Base-by-base conservation (phyloP, 192 early-diverging fungal species). In the Phlyctochytrium arcticum region DNA sequence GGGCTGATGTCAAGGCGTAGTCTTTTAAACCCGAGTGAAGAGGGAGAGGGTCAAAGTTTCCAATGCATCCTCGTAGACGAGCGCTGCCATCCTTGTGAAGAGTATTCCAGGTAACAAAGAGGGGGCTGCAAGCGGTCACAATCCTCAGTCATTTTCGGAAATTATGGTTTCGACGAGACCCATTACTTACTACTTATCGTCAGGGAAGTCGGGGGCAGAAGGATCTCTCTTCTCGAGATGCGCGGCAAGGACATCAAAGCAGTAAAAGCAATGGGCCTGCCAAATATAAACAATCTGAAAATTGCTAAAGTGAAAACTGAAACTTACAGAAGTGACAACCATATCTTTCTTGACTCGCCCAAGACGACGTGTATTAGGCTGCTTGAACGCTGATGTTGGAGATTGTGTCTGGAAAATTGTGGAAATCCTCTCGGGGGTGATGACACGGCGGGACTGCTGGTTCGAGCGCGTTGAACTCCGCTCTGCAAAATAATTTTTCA, bases 11-110 rank as follows among this genome's bases (percentile, higher is more conserved):
- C 44, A 93, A 56, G 3, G 92, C 92, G 61, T 94, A 95, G 35
- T 92, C 80, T 29, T 81, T 75, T 26, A 98, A 68, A 2, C 93
- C 92, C 48, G 66, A 55, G 47, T 81, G 77, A 10, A 98, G 77
- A 24, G 78, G 67, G 77, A 87, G 67, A 6, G 93, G 64, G 3
- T 76, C 65, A 70, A 98, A 98, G 61, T 87, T 96, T 27, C 96
- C 96, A 36, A 98, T 96, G 71, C 94, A 98, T 12, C 95, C 95
- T 30, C 94, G 84, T 36, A 98, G 78, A 10, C 61, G 67, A 31
- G 67, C 53, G n/a, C 75, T 58, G 6, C 73, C 84, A 34, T 75
- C 36, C 26, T 35, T 26, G 7, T 61, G 34, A 10, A 68, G 48
- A 23, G 69, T 80, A 50, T 86, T 75, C 92, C 92, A 93, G 12